These are phyloP conservation scores for Apiotrichum veenhuisii DNA, from an alignment of 1,284 basidiomycete species.

Conservation along the genomic window DNA sequence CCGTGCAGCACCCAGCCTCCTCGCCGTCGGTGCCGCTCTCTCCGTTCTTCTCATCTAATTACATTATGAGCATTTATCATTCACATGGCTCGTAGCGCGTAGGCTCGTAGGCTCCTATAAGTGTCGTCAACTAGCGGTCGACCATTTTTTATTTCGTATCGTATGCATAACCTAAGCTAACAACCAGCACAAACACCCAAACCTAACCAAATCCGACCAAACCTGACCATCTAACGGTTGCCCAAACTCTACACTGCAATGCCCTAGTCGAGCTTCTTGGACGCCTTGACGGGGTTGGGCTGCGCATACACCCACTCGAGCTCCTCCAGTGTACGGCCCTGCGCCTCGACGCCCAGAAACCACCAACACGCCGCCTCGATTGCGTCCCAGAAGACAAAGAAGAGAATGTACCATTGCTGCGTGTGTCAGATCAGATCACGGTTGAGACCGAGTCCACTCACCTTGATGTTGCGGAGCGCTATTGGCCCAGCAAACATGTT, in stretches of 20 bases:
- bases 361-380: constrained; percentile 46
- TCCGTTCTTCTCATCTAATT: not conserved
- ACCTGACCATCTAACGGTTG: too few relatives aligned
- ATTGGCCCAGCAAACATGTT: constrained; percentile 51
- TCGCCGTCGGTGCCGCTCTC: not conserved
- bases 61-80: not conserved
- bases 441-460: too few relatives aligned
- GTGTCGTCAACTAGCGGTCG: too few relatives aligned
- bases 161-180: too few relatives aligned
- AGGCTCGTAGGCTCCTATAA: too few relatives aligned
- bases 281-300: constrained; percentile 46
- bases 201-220: too few relatives aligned
- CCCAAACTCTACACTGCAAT: too few relatives aligned
- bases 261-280: constrained; percentile 12
- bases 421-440: too few relatives aligned
- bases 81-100: too few relatives aligned
- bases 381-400: constrained; percentile 45
- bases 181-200: too few relatives aligned
- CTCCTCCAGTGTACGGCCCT: constrained; percentile 44
- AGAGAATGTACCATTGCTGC: constrained; percentile 29
- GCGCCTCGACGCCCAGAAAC: constrained; percentile 48
- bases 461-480: constrained; percentile 43
- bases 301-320: constrained; percentile 48
- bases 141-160: too few relatives aligned
- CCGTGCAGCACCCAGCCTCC: not conserved